These are phyloP conservation scores for Aspergillus nomiae DNA, from an alignment of 2,329 filamentous ascomycete species.

Conservation along the genomic window DNA sequence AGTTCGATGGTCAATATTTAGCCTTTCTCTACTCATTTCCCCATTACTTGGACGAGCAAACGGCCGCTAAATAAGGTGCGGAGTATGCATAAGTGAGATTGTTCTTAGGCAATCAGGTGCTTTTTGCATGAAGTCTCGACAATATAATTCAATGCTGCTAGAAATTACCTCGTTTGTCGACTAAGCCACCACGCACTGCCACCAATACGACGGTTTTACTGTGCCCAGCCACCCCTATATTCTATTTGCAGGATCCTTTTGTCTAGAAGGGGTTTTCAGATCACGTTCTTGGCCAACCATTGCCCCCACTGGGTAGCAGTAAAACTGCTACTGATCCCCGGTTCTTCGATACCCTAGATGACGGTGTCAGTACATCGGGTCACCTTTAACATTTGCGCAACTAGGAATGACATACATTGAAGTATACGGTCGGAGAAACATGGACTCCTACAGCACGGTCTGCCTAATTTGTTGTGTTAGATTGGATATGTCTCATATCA, in stretches of 20 bases:
- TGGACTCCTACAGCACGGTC: constrained; percentile 79
- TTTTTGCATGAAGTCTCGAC: constrained; percentile 30
- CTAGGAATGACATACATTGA: constrained; percentile 59
- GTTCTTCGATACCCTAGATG: constrained; percentile 67
- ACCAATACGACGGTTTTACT: constrained; percentile 3
- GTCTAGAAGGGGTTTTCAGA: constrained; percentile 36
- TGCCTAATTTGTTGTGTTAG: constrained; percentile 37
- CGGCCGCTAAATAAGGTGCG: constrained; percentile 7
- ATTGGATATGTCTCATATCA: constrained; percentile 5
- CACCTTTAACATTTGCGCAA: not conserved
- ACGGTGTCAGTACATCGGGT: constrained; percentile 25
- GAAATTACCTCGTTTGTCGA: constrained; percentile 16
- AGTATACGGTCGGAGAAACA: constrained; percentile 86
- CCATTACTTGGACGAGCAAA: constrained; percentile 3
- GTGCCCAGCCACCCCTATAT: constrained; percentile 8
- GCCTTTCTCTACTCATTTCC: constrained; percentile 1
- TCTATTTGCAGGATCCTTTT: constrained; percentile 1
- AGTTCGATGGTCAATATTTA: constrained; percentile 4
- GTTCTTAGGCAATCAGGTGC: constrained; percentile 22
- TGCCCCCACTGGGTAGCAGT: constrained; percentile 79
- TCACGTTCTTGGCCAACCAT: constrained; percentile 71
- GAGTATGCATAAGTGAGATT: constrained; percentile 13
- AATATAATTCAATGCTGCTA: constrained; percentile 28
- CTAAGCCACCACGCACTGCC: constrained; percentile 13
- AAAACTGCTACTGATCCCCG: constrained; percentile 77